Base-by-base conservation (phyloP, 2,329 filamentous ascomycete genomes). In the Colletotrichum destructivum region DNA sequence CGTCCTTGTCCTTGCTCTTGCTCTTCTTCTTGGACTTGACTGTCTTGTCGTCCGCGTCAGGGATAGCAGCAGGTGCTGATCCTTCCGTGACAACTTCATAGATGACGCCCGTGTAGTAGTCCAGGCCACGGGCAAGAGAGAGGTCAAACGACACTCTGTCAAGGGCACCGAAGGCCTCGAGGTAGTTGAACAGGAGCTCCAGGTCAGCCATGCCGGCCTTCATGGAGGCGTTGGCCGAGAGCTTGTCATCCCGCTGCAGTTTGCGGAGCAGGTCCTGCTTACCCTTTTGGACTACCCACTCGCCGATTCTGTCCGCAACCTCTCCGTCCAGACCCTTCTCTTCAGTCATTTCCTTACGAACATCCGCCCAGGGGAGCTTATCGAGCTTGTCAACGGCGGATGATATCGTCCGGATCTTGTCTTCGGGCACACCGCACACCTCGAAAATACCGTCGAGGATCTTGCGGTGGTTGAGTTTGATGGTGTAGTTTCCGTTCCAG, bases 331-430 rank as follows among this genome's bases (percentile, higher is more conserved):
- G 87, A 0, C 94, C 95, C 85, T 98, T 98, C 75, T 97, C 93
- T 75, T 96, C 93, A 0, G 93, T 92, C 95, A 98, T 98, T 81
- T 98, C 95, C 81, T 93, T 93, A 81, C 92, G 91, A 64, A 98
- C 96, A 74, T 97, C 95, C 42, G 88, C 89, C 96, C 95, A 98
- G 1, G 95, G 93, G 78, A 92, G 86, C 85, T 98, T 98, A 83
- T 98, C 96, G 66, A 98, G 87, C 86, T 98, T 98, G 85, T 98
- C 96, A 57, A 98, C 95, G 2, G 96, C 95, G 31, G 93, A 96
- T 49, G 93, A 96, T 78, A 98, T 98, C 40, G 93, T 90, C 66
- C 96, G 90, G 75, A 97, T 93, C 86, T 97, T 95, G 69, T 97
- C 93, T 70, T 89, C 85, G 2, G 95, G 94, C 16, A 98, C 95